A percentile compares a stretch with the other conserved stretches of the same genome.
These are phyloP conservation scores for Solanum aculeatissimum DNA, from an alignment of 305 asterid genomes.

Conservation along the genomic window DNA sequence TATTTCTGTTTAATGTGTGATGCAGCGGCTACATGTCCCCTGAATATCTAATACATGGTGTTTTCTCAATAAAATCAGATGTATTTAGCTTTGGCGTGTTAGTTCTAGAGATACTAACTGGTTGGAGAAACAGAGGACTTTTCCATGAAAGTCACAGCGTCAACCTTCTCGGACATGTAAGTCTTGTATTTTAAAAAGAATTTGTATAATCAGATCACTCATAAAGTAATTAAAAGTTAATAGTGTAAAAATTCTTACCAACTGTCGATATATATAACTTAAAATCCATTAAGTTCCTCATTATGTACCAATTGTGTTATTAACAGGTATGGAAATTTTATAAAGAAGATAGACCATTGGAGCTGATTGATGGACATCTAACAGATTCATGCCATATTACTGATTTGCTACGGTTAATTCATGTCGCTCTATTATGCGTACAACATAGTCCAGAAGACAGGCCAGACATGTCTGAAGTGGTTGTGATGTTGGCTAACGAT, in stretches of 20 bases:
- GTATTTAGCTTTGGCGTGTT: background rate
- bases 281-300: background rate
- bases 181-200: background rate
- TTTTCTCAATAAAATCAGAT: conserved; percentile 1
- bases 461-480: background rate
- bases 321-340: background rate
- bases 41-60: background rate
- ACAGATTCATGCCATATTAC: background rate
- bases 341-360: background rate
- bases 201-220: background rate
- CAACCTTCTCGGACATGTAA: conserved; percentile 1
- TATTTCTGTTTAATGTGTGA: background rate
- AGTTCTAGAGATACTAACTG: background rate
- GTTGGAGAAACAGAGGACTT: background rate
- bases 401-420: background rate
- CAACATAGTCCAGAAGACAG: background rate
- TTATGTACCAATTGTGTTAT: background rate
- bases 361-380: background rate
- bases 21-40: conserved; percentile 6
- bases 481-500: background rate
- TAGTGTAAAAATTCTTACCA: background rate
- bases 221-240: background rate
- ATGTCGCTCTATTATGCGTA: background rate
- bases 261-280: background rate
- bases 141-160: background rate